phyloP scores from a whole-genome alignment of 2,329 filamentous ascomycete species.

The Zasmidium angulare region DNA sequence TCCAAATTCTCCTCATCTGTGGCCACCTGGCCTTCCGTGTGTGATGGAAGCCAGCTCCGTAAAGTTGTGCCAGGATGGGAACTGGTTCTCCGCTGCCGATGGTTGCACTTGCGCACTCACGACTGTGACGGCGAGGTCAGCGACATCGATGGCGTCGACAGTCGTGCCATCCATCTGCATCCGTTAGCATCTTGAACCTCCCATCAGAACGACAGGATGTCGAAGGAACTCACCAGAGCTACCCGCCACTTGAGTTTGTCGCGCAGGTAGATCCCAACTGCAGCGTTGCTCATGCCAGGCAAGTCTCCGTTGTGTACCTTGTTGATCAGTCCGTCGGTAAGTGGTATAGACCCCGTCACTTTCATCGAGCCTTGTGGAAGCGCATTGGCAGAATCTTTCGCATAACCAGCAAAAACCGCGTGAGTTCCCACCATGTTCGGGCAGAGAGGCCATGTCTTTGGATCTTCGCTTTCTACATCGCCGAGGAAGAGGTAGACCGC shows the following conservation, averaged over 20 bases:
- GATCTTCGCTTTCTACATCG: conserved; percentile 43
- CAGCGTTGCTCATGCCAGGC: conserved; percentile 25
- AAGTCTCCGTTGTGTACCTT: conserved; percentile 38
- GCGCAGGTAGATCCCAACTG: conserved; percentile 33
- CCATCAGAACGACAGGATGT: not conserved
- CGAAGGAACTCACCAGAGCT: conserved; percentile 24
- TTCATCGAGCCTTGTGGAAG: conserved; percentile 7
- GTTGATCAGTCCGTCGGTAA: conserved; percentile 44
- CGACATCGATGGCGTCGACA: conserved; percentile 34
- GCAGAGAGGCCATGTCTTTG: conserved; percentile 52
- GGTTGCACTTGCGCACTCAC: conserved; percentile 41
- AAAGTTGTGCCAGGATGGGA: conserved; percentile 40
- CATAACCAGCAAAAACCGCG: conserved; percentile 44
- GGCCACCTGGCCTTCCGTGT: conserved; percentile 23
- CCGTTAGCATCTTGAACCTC: not conserved
- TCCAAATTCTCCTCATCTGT: conserved; percentile 6
- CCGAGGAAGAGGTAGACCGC: conserved; percentile 70
- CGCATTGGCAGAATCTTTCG: conserved; percentile 1
- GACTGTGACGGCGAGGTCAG: conserved; percentile 42
- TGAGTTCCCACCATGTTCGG: conserved; percentile 62
- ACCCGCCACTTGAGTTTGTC: conserved; percentile 38
- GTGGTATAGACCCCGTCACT: conserved; percentile 44
- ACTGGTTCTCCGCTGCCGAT: conserved; percentile 34
- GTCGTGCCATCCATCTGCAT: conserved; percentile 38
- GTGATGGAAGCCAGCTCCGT: conserved; percentile 20